phyloP scores from a whole-genome alignment of 139 green algal species.

The Ulvella scutata region DNA sequence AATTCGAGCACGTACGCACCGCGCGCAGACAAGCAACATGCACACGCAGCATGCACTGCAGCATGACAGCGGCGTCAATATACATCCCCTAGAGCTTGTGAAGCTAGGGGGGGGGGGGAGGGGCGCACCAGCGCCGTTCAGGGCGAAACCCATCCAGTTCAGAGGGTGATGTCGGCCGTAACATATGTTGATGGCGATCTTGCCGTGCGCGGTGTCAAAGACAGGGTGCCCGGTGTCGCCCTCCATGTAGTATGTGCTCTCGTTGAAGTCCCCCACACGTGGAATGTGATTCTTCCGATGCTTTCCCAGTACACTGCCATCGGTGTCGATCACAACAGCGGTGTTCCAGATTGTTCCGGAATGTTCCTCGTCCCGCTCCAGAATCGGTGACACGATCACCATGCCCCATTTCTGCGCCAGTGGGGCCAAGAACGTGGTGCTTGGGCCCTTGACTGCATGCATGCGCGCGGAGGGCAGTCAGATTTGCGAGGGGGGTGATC shows the following conservation, averaged over 20 bases:
- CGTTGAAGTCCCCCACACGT: conserved; percentile 93
- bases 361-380: conserved; percentile 74
- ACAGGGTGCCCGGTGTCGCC: conserved; percentile 80
- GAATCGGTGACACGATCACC: conserved; percentile 84
- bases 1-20: no score
- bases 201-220: conserved; percentile 83
- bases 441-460: conserved; percentile 5
- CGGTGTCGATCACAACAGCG: conserved; percentile 85
- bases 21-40: no score
- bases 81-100: no score
- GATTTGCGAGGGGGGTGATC: no score
- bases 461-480: no score
- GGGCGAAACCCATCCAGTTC: conserved; percentile 88
- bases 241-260: conserved; percentile 97
- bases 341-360: conserved; percentile 92
- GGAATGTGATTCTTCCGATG: conserved; percentile 97
- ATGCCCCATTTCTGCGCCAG: conserved; percentile 43
- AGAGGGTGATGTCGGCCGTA: conserved; percentile 94
- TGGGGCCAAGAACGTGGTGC: not conserved
- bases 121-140: conserved; percentile 66
- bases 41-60: no score
- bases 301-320: conserved; percentile 79
- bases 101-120: no score
- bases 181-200: conserved; percentile 94
- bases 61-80: no score